Evolutionary conservation across 2,329 filamentous ascomycete species (phyloP), one percentile per base, ranked within the genome.

Genomic region (Diplodia seriata): DNA sequence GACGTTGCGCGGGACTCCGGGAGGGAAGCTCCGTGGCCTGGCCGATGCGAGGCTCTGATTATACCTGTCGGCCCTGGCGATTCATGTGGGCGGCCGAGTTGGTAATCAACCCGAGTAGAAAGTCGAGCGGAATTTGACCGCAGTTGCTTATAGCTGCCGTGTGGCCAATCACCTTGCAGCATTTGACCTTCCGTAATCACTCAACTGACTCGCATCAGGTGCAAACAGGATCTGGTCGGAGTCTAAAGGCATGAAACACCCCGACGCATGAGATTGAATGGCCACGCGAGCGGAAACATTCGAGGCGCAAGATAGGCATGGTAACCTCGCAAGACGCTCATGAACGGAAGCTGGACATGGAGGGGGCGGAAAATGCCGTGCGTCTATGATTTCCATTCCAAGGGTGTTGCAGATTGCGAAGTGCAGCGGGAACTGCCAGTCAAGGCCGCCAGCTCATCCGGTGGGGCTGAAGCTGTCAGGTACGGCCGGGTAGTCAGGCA

Each of bases 61-160:
- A 15, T 31, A 59, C 31, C 31, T 4, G 20, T 59, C 36, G 56
- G 38, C 20, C 38, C 14, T 15, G 14, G 47, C 23, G 56, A 40
- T 3, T 57, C 55, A 26, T 20, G 33, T 26, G 26, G 55, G 12
- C 18, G 20, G 36, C 33, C 33, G 33, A 57, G 20, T 43, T 57
- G 56, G 56, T 49, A 47, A 61, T 61, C 38, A 15, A 0, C 18
- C 4, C 36, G 8, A 2, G 4, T 2, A 43, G 2, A 36, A 29
- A 18, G 9, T 14, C 20, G 38, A 61, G 56, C 56, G 56, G 56
- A 61, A 61, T 61, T 49, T 15, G n/a, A 4, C 56, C 56, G 40
- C 56, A 49, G 36, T 20, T 20, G 56, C 56, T 38, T 49, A 49
- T 61, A 49, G 29, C 18, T 29, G 38, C 29, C 5, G 5, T n/a